These are phyloP conservation scores for Teratosphaeria nubilosa DNA, from an alignment of 2,329 filamentous ascomycete species.

Conservation along the genomic window DNA sequence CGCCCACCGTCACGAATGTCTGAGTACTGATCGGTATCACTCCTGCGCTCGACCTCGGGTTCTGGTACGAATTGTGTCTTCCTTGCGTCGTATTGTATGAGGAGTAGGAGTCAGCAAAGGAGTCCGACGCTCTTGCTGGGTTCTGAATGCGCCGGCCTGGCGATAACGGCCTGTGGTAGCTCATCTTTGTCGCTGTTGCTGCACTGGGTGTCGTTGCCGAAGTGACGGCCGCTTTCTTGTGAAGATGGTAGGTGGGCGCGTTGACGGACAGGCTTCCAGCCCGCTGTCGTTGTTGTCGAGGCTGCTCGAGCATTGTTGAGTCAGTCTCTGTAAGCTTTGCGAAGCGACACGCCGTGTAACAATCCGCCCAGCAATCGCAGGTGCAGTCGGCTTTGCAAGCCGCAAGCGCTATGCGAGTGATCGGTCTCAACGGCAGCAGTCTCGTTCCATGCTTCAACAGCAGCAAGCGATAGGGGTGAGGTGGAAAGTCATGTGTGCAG, in stretches of 20 bases:
- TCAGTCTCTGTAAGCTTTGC: constrained; percentile 1
- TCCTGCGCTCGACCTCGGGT: constrained; percentile 25
- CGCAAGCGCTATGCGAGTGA: background rate
- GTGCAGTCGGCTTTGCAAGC: background rate
- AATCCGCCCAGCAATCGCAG: background rate
- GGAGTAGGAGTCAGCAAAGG: constrained; percentile 18
- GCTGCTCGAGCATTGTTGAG: constrained; percentile 3
- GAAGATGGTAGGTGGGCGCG: background rate
- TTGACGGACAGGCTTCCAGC: background rate
- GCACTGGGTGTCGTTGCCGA: background rate
- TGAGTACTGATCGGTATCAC: constrained; percentile 28
- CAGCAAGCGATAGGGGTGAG: background rate
- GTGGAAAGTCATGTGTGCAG: background rate
- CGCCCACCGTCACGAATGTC: constrained; percentile 24
- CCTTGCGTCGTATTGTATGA: constrained; percentile 7
- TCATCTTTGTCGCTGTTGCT: constrained; percentile 14
- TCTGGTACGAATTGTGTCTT: constrained; percentile 19
- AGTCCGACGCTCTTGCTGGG: constrained; percentile 20
- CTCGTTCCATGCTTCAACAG: background rate
- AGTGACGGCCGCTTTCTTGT: background rate
- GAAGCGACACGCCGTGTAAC: background rate
- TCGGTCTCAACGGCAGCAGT: background rate
- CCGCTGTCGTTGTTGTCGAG: background rate
- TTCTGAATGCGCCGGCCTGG: constrained; percentile 27
- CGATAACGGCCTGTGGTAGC: constrained; percentile 25